phyloP scores from a whole-genome alignment of 2,329 filamentous ascomycete genomes.

The Cordyceps militaris region DNA sequence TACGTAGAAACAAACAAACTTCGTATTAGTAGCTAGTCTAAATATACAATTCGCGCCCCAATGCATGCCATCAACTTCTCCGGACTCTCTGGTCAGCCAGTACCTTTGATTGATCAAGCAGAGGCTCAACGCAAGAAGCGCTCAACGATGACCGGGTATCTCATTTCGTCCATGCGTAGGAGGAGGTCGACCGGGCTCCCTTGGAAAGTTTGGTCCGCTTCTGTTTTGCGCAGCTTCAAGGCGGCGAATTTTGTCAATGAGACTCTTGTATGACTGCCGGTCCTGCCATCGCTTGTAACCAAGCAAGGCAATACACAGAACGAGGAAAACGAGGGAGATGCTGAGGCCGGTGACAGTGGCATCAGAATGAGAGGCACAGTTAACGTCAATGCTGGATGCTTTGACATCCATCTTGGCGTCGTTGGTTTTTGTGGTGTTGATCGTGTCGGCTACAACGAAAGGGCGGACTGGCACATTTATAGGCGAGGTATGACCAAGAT shows the following conservation, averaged over 20 bases:
- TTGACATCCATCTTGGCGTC: not conserved
- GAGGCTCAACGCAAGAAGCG: too few species aligned
- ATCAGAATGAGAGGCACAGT: not conserved
- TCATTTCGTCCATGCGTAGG: too few species aligned
- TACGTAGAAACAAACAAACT: too few species aligned
- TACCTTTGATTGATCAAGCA: not conserved
- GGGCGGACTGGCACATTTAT: not conserved
- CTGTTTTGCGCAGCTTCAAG: not conserved
- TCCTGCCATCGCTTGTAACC: not conserved
- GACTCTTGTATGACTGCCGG: not conserved
- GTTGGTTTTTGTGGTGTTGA: not conserved
- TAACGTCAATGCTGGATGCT: not conserved
- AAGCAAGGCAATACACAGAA: not conserved
- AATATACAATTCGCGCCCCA: too few species aligned
- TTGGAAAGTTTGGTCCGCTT: too few species aligned
- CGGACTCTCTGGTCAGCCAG: not conserved
- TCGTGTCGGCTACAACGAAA: not conserved
- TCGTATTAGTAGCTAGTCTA: too few species aligned
- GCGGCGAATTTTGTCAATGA: not conserved
- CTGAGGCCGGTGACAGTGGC: not conserved
- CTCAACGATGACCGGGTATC: too few species aligned
- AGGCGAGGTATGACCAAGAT: too few species aligned
- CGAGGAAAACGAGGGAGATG: not conserved
- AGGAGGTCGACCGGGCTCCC: too few species aligned
- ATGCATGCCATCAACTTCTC: too few species aligned